phyloP scores from a whole-genome alignment of 1,139 yeast species.

The Pichia sp. region DNA sequence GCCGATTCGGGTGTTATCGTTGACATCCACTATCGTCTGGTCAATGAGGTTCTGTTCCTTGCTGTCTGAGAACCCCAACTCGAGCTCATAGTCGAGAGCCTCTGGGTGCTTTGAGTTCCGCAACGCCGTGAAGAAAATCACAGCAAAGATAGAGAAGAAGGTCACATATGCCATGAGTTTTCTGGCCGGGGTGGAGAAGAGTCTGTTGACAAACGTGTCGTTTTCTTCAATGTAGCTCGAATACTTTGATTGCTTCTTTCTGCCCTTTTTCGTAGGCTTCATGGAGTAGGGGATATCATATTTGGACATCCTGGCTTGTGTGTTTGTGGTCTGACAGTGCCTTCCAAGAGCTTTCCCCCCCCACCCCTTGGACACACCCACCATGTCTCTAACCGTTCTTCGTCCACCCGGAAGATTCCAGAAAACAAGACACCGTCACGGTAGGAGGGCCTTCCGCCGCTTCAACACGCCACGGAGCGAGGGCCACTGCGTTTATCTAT shows the following conservation, averaged over 20 bases:
- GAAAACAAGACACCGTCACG: not conserved
- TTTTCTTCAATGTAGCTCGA: constrained; percentile 9
- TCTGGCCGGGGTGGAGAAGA: constrained; percentile 11
- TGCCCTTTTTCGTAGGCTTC: constrained; percentile 10
- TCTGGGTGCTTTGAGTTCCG: constrained; percentile 4
- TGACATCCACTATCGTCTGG: constrained; percentile 1
- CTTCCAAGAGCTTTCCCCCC: not conserved
- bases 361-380: not conserved
- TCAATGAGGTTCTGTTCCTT: constrained; percentile 11
- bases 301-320: not conserved
- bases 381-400: not conserved
- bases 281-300: constrained; percentile 16
- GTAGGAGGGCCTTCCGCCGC: not conserved
- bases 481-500: no score
- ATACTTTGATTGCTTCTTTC: constrained; percentile 9
- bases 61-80: constrained; percentile 5
- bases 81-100: constrained; percentile 12
- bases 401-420: not conserved
- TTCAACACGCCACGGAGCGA: not conserved
- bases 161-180: constrained; percentile 14
- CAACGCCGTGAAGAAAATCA: constrained; percentile 12
- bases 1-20: not conserved
- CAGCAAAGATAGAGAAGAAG: constrained; percentile 15
- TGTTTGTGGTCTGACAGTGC: not conserved
- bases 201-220: not conserved